Evolutionary conservation across 345 rosid species (phyloP), one percentile per base, ranked within the genome.

Genomic region (Eucalyptus albens): DNA sequence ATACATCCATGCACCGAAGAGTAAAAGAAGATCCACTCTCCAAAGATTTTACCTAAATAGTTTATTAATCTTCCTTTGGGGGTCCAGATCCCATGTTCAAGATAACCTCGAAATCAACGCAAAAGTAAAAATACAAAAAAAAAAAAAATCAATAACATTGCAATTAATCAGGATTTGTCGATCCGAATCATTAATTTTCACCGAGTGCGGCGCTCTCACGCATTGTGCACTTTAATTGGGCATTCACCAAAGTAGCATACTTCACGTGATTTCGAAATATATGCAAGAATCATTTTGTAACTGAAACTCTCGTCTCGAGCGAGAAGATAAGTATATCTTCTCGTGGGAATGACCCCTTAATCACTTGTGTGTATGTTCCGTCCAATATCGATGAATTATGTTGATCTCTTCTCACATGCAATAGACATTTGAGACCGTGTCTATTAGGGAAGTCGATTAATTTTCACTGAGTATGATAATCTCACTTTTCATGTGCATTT

Each of bases 361-460:
- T 15, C 1, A 2, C 0, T 65, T 65, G 40, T 65, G 0, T 33
- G 37, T 65, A 3, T 33, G 37, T 15, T n/a, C 5, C 3, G 0
- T n/a, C 3, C 1, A 16, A 65, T 65, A 15, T 65, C 1, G 5
- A 15, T 21, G 27, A 45, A 45, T 45, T 2, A 40, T 72, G 15
- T 21, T 0, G 9, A 40, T 77, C 44, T 40, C 29, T 40, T 77
- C 47, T 40, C 24, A 77, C 15, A 1, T 40, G 85, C 15, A 40
- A 40, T 40, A 11, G 16, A 13, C 3, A 0, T 33, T 67, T 67
- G 40, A n/a, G 22, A 33, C 2, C 2, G 19, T 67, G 80, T 9
- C 26, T 33, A 33, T 33, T 3, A 0, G 12, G 82, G 26, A 19
- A 10, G 81, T 21, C 13, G 0, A 69, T 77, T 21, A 37, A 77